phyloP scores from a whole-genome alignment of 2,329 filamentous ascomycete genomes.

The Chaetomiaceae sp. region DNA sequence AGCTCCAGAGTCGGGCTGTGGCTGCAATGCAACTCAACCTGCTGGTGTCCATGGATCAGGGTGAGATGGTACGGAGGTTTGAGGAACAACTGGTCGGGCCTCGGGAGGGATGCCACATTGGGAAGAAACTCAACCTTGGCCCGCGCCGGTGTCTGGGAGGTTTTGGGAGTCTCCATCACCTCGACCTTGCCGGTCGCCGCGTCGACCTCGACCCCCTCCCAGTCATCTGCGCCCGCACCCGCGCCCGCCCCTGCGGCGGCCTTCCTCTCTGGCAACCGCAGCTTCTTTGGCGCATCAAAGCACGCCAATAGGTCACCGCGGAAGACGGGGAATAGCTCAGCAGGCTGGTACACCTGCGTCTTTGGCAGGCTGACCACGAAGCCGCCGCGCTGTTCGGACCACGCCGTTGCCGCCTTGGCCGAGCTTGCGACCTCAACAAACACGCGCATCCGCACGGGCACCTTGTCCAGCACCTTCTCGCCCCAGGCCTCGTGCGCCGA shows the following conservation, averaged over 20 bases:
- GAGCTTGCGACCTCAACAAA: conserved; percentile 35
- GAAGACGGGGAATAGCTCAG: conserved; percentile 36
- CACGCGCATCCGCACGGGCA: conserved; percentile 30
- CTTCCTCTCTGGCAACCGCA: background rate
- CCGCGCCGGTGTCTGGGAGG: background rate
- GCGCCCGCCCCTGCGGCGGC: too few relatives aligned
- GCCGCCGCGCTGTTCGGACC: conserved; percentile 35
- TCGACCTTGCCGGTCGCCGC: conserved; percentile 34
- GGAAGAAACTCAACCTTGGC: conserved; percentile 36
- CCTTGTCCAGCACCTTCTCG: conserved; percentile 39
- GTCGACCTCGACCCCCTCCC: conserved; percentile 41
- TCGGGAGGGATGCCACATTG: conserved; percentile 37
- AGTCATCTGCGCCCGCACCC: conserved; percentile 36
- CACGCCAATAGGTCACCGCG: conserved; percentile 34
- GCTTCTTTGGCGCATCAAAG: conserved; percentile 32
- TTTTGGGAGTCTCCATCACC: conserved; percentile 23
- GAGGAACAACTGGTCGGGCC: conserved; percentile 45
- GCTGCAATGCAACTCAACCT: conserved; percentile 43
- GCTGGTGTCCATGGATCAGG: conserved; percentile 31
- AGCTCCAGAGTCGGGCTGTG: conserved; percentile 45
- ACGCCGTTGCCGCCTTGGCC: conserved; percentile 33
- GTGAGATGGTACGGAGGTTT: conserved; percentile 46
- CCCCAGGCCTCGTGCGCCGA: conserved; percentile 39
- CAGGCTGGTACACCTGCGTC: conserved; percentile 28
- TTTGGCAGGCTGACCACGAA: conserved; percentile 40